A percentile compares a stretch with the other conserved stretches of the same genome.
Conservation (phyloP, 1,284 basidiomycete species). For the Ustilago lituana region DNA sequence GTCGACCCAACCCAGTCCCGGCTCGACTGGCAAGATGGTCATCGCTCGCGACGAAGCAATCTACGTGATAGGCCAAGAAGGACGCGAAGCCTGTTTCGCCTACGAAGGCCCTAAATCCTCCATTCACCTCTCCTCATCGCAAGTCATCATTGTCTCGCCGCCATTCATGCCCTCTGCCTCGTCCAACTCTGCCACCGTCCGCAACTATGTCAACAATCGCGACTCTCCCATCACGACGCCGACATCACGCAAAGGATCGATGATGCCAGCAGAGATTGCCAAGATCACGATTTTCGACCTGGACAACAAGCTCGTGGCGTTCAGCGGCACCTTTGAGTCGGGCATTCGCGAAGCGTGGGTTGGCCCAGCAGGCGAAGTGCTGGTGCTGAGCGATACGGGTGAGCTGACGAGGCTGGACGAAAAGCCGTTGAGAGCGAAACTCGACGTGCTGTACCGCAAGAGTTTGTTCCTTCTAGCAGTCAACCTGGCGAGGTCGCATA, state of each 20-base stretch:
- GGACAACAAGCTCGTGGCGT: slow-evolving; percentile 90
- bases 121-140: slow-evolving; percentile 51
- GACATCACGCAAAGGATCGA: slow-evolving; percentile 12
- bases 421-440: slow-evolving; percentile 56
- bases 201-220: slow-evolving; percentile 73
- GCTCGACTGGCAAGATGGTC: slow-evolving; percentile 77
- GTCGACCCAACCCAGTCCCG: not conserved
- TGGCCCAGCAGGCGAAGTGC: slow-evolving; percentile 40
- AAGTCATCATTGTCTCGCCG: slow-evolving; percentile 81
- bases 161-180: slow-evolving; percentile 79
- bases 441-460: slow-evolving; percentile 61
- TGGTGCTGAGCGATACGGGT: slow-evolving; percentile 51
- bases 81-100: slow-evolving; percentile 84
- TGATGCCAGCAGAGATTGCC: slow-evolving; percentile 67
- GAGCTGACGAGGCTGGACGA: slow-evolving; percentile 52
- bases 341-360: slow-evolving; percentile 51
- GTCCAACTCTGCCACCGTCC: slow-evolving; percentile 79
- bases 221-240: slow-evolving; percentile 36
- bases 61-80: slow-evolving; percentile 84
- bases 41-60: slow-evolving; percentile 92
- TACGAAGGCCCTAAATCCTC: slow-evolving; percentile 62
- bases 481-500: slow-evolving; percentile 53
- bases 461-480: slow-evolving; percentile 61
- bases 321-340: slow-evolving; percentile 66
- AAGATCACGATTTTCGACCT: slow-evolving; percentile 91